A percentile compares a stretch with the other conserved stretches of the same genome.
Evolutionary conservation across 768 basidiomycete species (phyloP).

Genomic region (Tephrocybe sp.): DNA sequence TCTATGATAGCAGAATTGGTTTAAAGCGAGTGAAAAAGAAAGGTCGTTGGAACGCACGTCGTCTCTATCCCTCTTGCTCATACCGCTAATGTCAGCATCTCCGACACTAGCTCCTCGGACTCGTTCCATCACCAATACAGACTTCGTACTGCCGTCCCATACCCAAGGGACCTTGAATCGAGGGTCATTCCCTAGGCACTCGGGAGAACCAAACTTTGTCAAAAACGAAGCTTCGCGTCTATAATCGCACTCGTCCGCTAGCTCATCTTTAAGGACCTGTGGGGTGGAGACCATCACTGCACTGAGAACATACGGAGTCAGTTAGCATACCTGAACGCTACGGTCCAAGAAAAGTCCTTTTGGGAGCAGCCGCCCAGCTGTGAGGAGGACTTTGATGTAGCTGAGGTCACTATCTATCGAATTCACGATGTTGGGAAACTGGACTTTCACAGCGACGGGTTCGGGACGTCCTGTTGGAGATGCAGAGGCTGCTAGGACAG

Average conservation of each 20-base stretch:
- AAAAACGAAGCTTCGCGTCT: slow-evolving; percentile 75
- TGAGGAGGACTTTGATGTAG: slow-evolving; percentile 80
- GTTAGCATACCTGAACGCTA: slow-evolving; percentile 61
- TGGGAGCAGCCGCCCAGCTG: slow-evolving; percentile 78
- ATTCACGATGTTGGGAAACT: slow-evolving; percentile 88
- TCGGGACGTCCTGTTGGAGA: slow-evolving; percentile 56
- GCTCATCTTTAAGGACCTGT: slow-evolving; percentile 86
- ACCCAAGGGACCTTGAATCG: slow-evolving; percentile 86
- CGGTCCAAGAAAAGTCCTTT: slow-evolving; percentile 88
- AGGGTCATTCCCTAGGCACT: slow-evolving; percentile 50
- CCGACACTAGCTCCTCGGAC: slow-evolving; percentile 83
- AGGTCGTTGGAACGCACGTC: slow-evolving; percentile 45
- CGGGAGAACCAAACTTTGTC: slow-evolving; percentile 50
- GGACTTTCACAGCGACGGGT: slow-evolving; percentile 81
- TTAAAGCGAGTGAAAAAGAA: not conserved
- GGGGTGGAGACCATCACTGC: not conserved
- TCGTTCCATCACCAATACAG: slow-evolving; percentile 87
- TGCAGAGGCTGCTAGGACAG: slow-evolving; percentile 49
- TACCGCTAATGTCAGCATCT: slow-evolving; percentile 47
- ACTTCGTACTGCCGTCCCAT: slow-evolving; percentile 76
- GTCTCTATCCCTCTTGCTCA: slow-evolving; percentile 66
- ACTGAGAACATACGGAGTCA: not conserved
- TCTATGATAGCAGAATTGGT: slow-evolving; percentile 42
- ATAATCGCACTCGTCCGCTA: slow-evolving; percentile 94
- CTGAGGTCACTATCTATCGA: slow-evolving; percentile 87